These are phyloP conservation scores for Verticillium alfalfae DNA, from an alignment of 2,329 filamentous ascomycete species.

Conservation along the genomic window DNA sequence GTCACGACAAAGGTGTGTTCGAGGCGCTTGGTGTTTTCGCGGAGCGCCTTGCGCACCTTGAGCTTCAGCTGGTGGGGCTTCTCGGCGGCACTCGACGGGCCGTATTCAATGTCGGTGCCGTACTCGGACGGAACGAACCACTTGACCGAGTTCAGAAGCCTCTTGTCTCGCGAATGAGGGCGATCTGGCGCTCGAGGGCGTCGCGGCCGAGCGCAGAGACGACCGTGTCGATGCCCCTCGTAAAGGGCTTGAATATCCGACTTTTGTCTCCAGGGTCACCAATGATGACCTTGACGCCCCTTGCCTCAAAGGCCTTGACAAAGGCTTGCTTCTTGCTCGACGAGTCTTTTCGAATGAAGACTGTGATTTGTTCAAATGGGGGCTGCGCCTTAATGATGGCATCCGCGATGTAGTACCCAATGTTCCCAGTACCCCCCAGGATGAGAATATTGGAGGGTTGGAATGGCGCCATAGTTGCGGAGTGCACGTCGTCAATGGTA, in stretches of 20 bases:
- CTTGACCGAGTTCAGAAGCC: conserved; percentile 42
- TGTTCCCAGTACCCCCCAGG: conserved; percentile 34
- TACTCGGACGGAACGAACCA: conserved; percentile 67
- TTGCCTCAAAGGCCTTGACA: conserved; percentile 14
- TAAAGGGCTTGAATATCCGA: conserved; percentile 48
- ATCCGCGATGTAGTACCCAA: conserved; percentile 33
- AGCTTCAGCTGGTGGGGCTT: conserved; percentile 66
- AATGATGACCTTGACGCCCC: conserved; percentile 16
- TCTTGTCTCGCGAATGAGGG: conserved; percentile 56
- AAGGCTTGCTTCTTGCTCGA: conserved; percentile 12
- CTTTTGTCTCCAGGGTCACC: conserved; percentile 29
- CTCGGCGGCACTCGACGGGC: conserved; percentile 50
- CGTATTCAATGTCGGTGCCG: conserved; percentile 60
- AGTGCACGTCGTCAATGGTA: not conserved
- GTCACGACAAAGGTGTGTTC: conserved; percentile 65
- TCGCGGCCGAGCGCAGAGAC: conserved; percentile 59
- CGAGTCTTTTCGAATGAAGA: conserved; percentile 20
- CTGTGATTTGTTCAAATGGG: conserved; percentile 22
- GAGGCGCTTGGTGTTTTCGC: conserved; percentile 45
- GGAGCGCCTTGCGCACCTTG: conserved; percentile 57
- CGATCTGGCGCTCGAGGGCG: conserved; percentile 55
- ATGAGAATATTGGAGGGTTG: conserved; percentile 8
- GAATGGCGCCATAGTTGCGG: not conserved
- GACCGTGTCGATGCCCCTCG: conserved; percentile 57
- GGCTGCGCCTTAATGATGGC: conserved; percentile 27